Conservation (phyloP, 306 rosid genomes). For the Aeschynomene evenia region DNA sequence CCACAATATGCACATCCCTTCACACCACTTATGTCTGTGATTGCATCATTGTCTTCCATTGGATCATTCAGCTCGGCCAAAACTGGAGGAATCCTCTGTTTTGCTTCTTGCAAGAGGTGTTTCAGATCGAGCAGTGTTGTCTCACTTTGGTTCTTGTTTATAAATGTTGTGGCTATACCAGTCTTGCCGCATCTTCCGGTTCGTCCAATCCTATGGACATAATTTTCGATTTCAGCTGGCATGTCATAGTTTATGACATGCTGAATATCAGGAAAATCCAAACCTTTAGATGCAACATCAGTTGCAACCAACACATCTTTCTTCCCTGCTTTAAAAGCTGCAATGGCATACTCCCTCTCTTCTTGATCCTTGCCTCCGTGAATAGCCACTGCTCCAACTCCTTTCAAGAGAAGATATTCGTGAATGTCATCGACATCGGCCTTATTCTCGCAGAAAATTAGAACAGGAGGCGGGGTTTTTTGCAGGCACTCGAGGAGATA, state of each 20-base stretch:
- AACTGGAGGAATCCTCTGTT: not conserved
- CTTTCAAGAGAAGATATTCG: slow-evolving; percentile 75
- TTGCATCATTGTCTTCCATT: slow-evolving; percentile 35
- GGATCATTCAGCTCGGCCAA: not conserved
- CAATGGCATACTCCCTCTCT: slow-evolving; percentile 52
- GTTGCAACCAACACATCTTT: not conserved
- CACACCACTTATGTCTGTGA: slow-evolving; percentile 51
- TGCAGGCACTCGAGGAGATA: slow-evolving; percentile 75
- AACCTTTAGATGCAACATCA: not conserved
- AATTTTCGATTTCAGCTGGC: not conserved
- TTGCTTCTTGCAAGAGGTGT: not conserved
- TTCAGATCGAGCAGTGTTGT: not conserved
- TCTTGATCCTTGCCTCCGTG: slow-evolving; percentile 88
- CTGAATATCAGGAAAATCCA: not conserved
- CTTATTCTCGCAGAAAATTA: slow-evolving; percentile 71
- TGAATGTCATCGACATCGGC: slow-evolving; percentile 83
- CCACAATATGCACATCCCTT: slow-evolving; percentile 26
- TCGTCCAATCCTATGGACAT: not conserved
- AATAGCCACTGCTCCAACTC: slow-evolving; percentile 79
- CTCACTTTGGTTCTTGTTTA: not conserved
- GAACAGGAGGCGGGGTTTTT: slow-evolving; percentile 73
- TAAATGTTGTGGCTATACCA: slow-evolving; percentile 31
- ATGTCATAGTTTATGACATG: not conserved
- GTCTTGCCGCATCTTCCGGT: slow-evolving; percentile 39
- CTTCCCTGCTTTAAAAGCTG: not conserved